Percentiles rank a stretch among this genome's conserved stretches.
phyloP scores from a whole-genome alignment of 78 protist species.

The Dictyostelium capitatum region DNA sequence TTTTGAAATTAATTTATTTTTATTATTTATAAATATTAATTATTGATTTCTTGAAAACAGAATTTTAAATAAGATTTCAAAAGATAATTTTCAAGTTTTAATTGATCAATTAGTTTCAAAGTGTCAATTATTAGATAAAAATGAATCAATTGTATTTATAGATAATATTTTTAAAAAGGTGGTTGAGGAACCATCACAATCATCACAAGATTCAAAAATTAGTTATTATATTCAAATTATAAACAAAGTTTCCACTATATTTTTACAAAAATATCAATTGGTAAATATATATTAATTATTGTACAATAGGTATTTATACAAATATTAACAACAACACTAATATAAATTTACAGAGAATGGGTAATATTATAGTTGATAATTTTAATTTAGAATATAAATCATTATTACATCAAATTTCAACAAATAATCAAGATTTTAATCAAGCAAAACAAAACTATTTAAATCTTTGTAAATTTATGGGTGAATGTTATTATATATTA shows the following conservation, averaged over 20 bases:
- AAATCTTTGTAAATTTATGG: conserved; percentile 31
- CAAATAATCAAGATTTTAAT: neutral
- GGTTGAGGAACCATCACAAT: neutral
- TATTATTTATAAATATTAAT: neutral
- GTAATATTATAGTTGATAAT: neutral
- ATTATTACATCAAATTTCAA: neutral
- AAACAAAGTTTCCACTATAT: conserved; percentile 22
- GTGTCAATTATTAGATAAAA: conserved; percentile 15
- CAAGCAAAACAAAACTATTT: neutral
- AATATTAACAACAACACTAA: neutral
- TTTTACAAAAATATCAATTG: neutral
- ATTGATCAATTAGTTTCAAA: conserved; percentile 50
- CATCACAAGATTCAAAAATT: neutral
- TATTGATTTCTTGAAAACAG: neutral
- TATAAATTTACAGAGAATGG: neutral
- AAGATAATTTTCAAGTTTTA: conserved; percentile 40
- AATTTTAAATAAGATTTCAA: conserved; percentile 34
- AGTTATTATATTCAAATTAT: conserved; percentile 2
- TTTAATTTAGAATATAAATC: neutral
- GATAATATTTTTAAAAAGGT: conserved; percentile 29
- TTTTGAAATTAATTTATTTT: neutral
- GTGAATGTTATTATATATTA: conserved; percentile 44
- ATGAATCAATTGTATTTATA: neutral
- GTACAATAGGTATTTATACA: neutral
- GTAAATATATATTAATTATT: no score